phyloP scores from a whole-genome alignment of 2,329 filamentous ascomycete genomes.

The Colletotrichum agaves region DNA sequence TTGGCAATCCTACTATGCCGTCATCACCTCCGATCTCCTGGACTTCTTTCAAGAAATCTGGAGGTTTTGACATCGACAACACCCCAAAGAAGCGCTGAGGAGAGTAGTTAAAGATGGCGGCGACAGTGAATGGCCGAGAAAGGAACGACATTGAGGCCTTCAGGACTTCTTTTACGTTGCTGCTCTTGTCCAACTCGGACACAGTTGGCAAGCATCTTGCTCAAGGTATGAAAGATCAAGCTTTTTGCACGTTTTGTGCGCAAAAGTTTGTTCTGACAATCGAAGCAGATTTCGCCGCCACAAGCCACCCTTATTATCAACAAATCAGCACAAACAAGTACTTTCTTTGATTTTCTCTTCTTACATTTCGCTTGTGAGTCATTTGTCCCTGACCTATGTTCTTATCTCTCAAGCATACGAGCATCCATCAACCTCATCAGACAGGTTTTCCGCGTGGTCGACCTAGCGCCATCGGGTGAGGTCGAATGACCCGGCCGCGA shows the following conservation, averaged over 20 bases:
- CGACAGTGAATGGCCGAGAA: too few relatives aligned
- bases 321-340: not conserved
- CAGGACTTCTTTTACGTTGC: too few relatives aligned
- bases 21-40: not conserved
- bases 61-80: too few relatives aligned
- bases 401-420: not conserved
- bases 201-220: too few relatives aligned
- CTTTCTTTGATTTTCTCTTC: not conserved
- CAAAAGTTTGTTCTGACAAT: not conserved
- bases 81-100: too few relatives aligned
- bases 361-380: not conserved
- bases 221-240: too few relatives aligned
- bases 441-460: not conserved
- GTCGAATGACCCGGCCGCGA: slow-evolving; percentile 9
- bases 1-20: not conserved
- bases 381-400: not conserved
- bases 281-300: not conserved
- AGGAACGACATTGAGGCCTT: too few relatives aligned
- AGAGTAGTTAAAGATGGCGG: too few relatives aligned
- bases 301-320: not conserved
- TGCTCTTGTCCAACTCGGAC: too few relatives aligned
- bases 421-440: not conserved
- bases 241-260: too few relatives aligned
- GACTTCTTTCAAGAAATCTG: too few relatives aligned
- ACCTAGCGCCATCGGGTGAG: not conserved